phyloP scores from a whole-genome alignment of 345 rosid species.

The Ceriops zippeliana region DNA sequence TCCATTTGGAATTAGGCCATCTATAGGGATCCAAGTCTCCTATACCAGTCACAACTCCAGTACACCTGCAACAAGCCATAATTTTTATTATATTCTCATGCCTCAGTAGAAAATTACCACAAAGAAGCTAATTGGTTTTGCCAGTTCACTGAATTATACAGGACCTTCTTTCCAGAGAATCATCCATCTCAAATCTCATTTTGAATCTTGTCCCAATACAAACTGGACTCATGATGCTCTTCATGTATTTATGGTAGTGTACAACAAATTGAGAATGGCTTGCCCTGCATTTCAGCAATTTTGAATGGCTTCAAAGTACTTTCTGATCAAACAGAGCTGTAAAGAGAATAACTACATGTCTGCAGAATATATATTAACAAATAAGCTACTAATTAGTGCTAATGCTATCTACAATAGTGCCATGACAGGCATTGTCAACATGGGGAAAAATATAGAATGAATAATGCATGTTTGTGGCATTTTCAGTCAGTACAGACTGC shows the following conservation, averaged over 20 bases:
- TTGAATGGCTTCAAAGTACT: background rate
- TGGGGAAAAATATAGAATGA: too few species aligned
- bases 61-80: conserved; percentile 44
- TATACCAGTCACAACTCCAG: conserved; percentile 67
- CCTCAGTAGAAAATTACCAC: conserved; percentile 2
- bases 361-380: background rate
- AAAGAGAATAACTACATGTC: background rate
- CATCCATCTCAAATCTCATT: conserved; percentile 77
- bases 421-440: too few species aligned
- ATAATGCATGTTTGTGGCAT: too few species aligned
- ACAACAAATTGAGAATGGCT: conserved; percentile 80
- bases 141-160: background rate
- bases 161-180: conserved; percentile 81
- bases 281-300: conserved; percentile 53
- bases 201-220: conserved; percentile 73
- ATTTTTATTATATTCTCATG: conserved; percentile 2
- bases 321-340: background rate
- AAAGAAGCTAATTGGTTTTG: conserved; percentile 1
- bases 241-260: conserved; percentile 62
- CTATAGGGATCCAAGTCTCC: conserved; percentile 68
- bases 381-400: too few species aligned
- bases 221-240: conserved; percentile 50
- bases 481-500: too few species aligned
- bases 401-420: too few species aligned
- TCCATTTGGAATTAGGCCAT: conserved; percentile 97